phyloP scores from a whole-genome alignment of 345 rosid species.

The Linum usitatissimum region DNA sequence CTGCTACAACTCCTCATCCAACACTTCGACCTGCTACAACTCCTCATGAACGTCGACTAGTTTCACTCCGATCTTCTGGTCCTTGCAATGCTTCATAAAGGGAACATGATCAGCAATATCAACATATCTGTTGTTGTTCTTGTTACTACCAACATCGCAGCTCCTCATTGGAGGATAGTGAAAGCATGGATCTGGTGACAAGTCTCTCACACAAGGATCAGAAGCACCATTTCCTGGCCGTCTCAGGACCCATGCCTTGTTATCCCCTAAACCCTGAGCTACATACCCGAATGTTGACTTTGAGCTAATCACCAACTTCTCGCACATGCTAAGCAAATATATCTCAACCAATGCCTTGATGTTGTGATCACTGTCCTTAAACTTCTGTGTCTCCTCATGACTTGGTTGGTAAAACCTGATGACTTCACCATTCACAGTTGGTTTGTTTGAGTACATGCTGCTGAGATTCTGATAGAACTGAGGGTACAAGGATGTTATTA shows the following conservation, averaged over 20 bases:
- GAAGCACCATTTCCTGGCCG: not conserved
- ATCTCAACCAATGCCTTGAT: conserved; percentile 23
- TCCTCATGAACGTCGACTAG: not conserved
- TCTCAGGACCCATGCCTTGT: conserved; percentile 16
- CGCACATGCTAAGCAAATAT: conserved; percentile 10
- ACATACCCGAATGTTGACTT: conserved; percentile 23
- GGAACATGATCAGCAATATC: not conserved
- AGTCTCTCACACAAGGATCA: not conserved
- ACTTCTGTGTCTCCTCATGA: conserved; percentile 16
- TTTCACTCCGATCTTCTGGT: not conserved
- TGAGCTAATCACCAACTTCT: conserved; percentile 15
- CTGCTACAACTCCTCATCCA: not conserved
- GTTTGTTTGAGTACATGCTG: conserved; percentile 9
- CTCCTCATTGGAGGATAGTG: not conserved
- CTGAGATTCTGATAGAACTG: conserved; percentile 10
- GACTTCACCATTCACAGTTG: conserved; percentile 15
- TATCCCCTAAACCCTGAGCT: conserved; percentile 18
- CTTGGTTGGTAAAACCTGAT: conserved; percentile 17
- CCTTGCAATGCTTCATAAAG: not conserved
- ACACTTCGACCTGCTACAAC: not conserved
- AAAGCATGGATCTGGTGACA: not conserved
- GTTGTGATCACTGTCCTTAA: conserved; percentile 14
- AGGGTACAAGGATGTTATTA: conserved; percentile 12
- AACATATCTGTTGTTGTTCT: not conserved
- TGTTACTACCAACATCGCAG: not conserved